Conservation (phyloP, 371 early-diverging fungal genomes). For the Nematocida minor region DNA sequence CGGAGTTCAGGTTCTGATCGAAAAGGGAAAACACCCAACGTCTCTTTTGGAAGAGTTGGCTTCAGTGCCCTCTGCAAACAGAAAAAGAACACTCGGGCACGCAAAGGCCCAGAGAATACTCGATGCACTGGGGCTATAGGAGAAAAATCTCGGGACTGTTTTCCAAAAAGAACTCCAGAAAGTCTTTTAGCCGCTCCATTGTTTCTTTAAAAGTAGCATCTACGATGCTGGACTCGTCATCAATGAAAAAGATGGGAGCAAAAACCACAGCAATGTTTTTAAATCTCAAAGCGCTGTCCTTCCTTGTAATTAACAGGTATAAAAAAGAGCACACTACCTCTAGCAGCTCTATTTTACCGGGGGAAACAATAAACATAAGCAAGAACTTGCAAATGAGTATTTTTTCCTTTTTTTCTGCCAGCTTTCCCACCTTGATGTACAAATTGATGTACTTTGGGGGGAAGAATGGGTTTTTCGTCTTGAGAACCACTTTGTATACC, state of each 20-base stretch:
- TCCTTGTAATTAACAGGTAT: neutral
- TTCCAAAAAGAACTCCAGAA: conserved; percentile 36
- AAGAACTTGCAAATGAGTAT: conserved; percentile 17
- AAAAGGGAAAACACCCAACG: neutral
- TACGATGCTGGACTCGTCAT: neutral
- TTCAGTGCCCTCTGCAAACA: neutral
- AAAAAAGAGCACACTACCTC: conserved; percentile 22
- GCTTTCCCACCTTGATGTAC: conserved; percentile 1
- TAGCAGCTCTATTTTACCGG: neutral
- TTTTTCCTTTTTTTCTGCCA: neutral
- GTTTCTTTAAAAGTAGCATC: conserved; percentile 32
- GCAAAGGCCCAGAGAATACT: neutral
- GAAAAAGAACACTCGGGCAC: neutral
- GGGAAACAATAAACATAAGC: neutral
- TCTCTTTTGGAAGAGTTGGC: neutral
- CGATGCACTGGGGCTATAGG: neutral
- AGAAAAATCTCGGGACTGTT: conserved; percentile 20
- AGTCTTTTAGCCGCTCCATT: neutral
- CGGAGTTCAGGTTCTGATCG: neutral
- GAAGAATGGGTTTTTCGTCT: conserved; percentile 15
- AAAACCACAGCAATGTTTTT: conserved; percentile 34
- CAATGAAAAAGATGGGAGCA: conserved; percentile 47
- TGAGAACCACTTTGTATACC: conserved; percentile 18
- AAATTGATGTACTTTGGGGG: conserved; percentile 14
- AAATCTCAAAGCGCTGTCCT: conserved; percentile 8